These are phyloP conservation scores for Myxozyma udenii DNA, from an alignment of 805 yeast genomes.

Conservation along the genomic window DNA sequence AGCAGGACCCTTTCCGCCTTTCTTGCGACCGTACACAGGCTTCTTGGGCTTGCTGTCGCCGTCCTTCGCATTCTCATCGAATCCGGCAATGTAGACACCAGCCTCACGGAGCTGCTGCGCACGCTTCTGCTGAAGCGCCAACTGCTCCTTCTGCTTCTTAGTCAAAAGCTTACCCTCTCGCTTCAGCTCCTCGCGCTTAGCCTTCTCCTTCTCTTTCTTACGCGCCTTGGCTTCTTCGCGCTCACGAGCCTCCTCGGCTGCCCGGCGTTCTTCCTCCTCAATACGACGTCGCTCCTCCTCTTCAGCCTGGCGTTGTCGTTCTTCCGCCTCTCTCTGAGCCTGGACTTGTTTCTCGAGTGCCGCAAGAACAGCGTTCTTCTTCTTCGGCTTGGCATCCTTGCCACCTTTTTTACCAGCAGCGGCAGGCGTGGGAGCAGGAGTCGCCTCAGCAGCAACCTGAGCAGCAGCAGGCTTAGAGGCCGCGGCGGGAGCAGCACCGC, in stretches of 20 bases:
- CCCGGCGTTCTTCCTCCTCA: slow-evolving; percentile 52
- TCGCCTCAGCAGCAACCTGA: slow-evolving; percentile 32
- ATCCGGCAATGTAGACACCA: slow-evolving; percentile 73
- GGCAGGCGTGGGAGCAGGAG: slow-evolving; percentile 33
- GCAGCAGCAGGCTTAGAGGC: slow-evolving; percentile 43
- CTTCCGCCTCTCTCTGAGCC: slow-evolving; percentile 81
- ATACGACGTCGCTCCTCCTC: slow-evolving; percentile 57
- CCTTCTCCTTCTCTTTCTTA: slow-evolving; percentile 84
- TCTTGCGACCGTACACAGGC: slow-evolving; percentile 69
- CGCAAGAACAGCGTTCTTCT: slow-evolving; percentile 86
- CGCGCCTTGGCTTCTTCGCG: slow-evolving; percentile 43
- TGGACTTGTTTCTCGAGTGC: slow-evolving; percentile 88
- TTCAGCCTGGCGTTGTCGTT: slow-evolving; percentile 66
- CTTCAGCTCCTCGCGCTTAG: slow-evolving; percentile 83
- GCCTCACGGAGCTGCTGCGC: slow-evolving; percentile 77
- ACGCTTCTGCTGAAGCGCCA: slow-evolving; percentile 80
- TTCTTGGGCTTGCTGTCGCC: slow-evolving; percentile 53
- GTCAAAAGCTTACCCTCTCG: slow-evolving; percentile 94
- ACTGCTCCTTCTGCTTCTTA: slow-evolving; percentile 93
- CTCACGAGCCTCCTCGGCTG: slow-evolving; percentile 40
- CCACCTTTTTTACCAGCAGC: slow-evolving; percentile 29
- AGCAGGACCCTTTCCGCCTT: slow-evolving; percentile 44
- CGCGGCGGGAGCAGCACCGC: slow-evolving; percentile 43
- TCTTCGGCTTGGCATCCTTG: slow-evolving; percentile 59
- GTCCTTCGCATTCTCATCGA: slow-evolving; percentile 40